Conservation (phyloP, 208 protist species). For the Endotrypanum monterogeii region DNA sequence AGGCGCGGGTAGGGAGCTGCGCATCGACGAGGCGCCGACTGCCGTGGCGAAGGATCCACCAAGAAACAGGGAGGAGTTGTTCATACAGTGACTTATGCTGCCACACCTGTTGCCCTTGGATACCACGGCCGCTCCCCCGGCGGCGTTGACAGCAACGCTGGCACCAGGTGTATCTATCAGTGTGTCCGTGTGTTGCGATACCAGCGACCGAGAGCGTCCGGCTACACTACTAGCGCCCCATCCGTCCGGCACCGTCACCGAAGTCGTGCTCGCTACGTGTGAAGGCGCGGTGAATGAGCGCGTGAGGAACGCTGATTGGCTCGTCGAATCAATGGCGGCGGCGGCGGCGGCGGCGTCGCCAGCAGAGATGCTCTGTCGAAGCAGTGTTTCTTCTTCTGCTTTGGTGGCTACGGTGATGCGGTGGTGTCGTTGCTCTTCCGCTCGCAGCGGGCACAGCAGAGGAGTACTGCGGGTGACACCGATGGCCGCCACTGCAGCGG, state of each 20-base stretch:
- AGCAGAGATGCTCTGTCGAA: not conserved
- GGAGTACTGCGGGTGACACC: not conserved
- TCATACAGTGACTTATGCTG: not conserved
- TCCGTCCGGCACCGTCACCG: not conserved
- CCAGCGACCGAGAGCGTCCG: not conserved
- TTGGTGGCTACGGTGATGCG: not conserved
- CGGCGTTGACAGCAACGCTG: not conserved
- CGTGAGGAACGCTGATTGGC: not conserved
- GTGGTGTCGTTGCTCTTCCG: not conserved
- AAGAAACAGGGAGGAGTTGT: not conserved
- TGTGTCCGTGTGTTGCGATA: not conserved
- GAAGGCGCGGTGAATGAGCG: slow-evolving; percentile 21
- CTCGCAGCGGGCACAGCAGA: not conserved
- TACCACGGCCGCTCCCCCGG: not conserved
- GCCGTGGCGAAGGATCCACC: slow-evolving; percentile 8
- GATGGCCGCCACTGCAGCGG: not conserved
- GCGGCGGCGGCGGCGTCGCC: not conserved
- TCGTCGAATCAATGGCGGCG: not conserved
- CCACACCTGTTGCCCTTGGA: not conserved
- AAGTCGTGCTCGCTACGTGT: slow-evolving; percentile 2
- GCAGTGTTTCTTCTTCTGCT: slow-evolving; percentile 11
- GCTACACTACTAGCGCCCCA: not conserved
- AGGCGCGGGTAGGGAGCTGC: slow-evolving; percentile 30
- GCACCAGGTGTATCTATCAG: not conserved
- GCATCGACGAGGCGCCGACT: slow-evolving; percentile 6